A percentile compares a stretch with the other conserved stretches of the same genome.
These are phyloP conservation scores for Eucalyptus dawsonii DNA, from an alignment of 345 rosid species.

Conservation along the genomic window DNA sequence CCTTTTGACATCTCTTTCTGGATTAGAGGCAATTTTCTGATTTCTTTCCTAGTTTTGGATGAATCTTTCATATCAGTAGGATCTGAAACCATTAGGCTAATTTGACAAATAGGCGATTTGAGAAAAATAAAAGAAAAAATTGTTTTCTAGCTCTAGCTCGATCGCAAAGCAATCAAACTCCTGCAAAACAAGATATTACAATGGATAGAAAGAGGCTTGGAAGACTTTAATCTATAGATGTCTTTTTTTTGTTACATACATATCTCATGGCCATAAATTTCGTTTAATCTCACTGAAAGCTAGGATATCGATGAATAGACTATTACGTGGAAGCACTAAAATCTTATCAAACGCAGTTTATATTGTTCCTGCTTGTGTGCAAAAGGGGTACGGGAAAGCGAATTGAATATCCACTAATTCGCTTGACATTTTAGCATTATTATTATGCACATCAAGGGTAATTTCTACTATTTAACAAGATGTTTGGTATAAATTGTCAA, in stretches of 20 bases:
- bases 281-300: too few species aligned
- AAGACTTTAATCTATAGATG: not conserved
- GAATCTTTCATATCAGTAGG: not conserved
- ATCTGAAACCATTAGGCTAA: not conserved
- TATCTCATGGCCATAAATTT: too few species aligned
- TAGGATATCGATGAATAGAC: too few species aligned
- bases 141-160: not conserved
- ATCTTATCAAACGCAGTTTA: too few species aligned
- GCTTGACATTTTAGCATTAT: too few species aligned
- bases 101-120: not conserved
- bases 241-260: not conserved
- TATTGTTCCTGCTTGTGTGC: too few species aligned
- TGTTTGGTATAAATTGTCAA: too few species aligned
- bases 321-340: too few species aligned
- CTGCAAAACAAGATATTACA: not conserved
- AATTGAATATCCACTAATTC: too few species aligned
- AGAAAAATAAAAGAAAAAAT: not conserved
- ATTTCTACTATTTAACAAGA: too few species aligned
- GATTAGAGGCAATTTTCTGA: not conserved
- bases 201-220: not conserved
- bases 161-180: not conserved
- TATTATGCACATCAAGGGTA: too few species aligned
- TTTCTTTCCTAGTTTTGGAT: not conserved
- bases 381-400: too few species aligned
- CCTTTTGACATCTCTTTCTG: not conserved